A percentile compares a stretch with the other conserved stretches of the same genome.
phyloP scores from a whole-genome alignment of 2,329 filamentous ascomycete species.

The Fusarium albidum region DNA sequence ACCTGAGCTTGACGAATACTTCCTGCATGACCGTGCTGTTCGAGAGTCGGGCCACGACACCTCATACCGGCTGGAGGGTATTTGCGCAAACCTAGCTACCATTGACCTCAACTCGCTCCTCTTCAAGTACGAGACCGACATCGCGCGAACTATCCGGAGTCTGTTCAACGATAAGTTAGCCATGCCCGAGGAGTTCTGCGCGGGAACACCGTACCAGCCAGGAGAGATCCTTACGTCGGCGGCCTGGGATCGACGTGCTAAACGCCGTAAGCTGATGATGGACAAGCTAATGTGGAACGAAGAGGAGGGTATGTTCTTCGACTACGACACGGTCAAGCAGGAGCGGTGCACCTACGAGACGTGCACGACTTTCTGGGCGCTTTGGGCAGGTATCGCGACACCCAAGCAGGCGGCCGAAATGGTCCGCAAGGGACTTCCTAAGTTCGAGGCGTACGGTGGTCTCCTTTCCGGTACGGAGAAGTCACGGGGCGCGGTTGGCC shows the following conservation, averaged over 20 bases:
- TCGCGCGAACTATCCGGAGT: slow-evolving; percentile 83
- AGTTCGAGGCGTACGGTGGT: slow-evolving; percentile 88
- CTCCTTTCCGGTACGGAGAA: slow-evolving; percentile 89
- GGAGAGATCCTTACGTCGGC: slow-evolving; percentile 83
- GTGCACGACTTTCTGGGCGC: slow-evolving; percentile 94
- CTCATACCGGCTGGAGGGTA: slow-evolving; percentile 87
- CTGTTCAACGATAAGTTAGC: slow-evolving; percentile 83
- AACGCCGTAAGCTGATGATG: slow-evolving; percentile 82
- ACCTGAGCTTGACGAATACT: slow-evolving; percentile 93
- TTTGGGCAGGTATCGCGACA: slow-evolving; percentile 91
- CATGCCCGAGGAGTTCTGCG: slow-evolving; percentile 85
- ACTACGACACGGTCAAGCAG: slow-evolving; percentile 88
- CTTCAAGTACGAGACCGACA: slow-evolving; percentile 97
- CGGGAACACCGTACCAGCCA: slow-evolving; percentile 67
- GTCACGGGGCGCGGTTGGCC: slow-evolving; percentile 80
- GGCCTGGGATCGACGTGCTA: slow-evolving; percentile 88
- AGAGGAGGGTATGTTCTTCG: slow-evolving; percentile 94
- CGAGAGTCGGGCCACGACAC: slow-evolving; percentile 98
- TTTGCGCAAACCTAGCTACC: slow-evolving; percentile 88
- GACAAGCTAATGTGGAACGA: slow-evolving; percentile 96
- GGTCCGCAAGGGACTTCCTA: slow-evolving; percentile 82
- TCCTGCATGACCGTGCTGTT: slow-evolving; percentile 93
- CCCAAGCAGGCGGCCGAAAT: slow-evolving; percentile 87
- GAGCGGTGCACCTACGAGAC: slow-evolving; percentile 86
- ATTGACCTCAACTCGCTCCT: slow-evolving; percentile 94